These are phyloP conservation scores for Vanrija pseudolonga DNA, from an alignment of 1,284 basidiomycete species.

Conservation along the genomic window DNA sequence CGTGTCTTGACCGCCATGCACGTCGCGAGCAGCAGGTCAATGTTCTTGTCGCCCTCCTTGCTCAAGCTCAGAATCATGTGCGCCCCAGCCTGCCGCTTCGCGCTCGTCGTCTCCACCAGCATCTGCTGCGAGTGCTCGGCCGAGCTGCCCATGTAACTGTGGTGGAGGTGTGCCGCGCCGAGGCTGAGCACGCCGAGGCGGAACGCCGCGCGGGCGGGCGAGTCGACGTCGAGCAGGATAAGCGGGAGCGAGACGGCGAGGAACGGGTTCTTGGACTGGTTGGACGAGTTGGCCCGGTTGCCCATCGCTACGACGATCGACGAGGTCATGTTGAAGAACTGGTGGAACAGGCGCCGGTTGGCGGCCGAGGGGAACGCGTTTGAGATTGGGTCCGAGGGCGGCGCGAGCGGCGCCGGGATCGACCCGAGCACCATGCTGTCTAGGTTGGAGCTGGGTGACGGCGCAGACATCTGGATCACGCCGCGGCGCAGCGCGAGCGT, in stretches of 20 bases:
- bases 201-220: constrained; percentile 11
- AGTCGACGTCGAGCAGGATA: constrained; percentile 9
- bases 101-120: constrained; percentile 2
- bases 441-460: not conserved
- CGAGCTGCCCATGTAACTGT: constrained; percentile 2
- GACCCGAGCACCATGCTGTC: not conserved
- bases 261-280: constrained; percentile 11
- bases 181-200: constrained; percentile 18
- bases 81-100: constrained; percentile 7
- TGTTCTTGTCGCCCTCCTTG: constrained; percentile 1
- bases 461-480: not conserved
- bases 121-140: not conserved
- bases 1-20: constrained; percentile 14
- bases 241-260: constrained; percentile 11
- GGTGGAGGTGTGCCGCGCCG: constrained; percentile 14
- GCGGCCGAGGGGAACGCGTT: constrained; percentile 16
- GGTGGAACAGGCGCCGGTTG: constrained; percentile 18
- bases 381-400: constrained; percentile 5
- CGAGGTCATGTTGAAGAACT: constrained; percentile 12
- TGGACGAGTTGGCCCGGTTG: not conserved
- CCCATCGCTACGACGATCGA: constrained; percentile 15
- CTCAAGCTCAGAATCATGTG: constrained; percentile 7
- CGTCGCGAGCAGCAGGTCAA: constrained; percentile 12
- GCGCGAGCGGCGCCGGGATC: not conserved
- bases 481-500: not conserved